These are phyloP conservation scores for Auxenochlorella protothecoides DNA, from an alignment of 139 green algal genomes.

Conservation along the genomic window DNA sequence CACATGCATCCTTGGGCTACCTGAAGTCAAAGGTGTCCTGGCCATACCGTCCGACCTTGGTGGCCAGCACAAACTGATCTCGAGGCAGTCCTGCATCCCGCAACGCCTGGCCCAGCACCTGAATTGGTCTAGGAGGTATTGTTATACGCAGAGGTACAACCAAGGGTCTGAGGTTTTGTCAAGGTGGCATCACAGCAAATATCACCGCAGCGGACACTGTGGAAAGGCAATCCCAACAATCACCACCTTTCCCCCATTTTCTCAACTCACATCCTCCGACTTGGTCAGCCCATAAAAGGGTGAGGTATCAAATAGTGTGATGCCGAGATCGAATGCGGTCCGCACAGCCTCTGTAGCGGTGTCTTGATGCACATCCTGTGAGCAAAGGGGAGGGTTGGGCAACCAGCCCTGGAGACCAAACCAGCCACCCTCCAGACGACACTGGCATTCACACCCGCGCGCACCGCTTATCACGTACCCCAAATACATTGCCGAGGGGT, in stretches of 20 bases:
- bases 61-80: constrained; percentile 69
- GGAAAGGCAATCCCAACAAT: neutral
- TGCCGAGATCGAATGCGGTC: constrained; percentile 64
- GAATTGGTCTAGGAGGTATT: neutral
- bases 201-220: neutral
- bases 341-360: constrained; percentile 59
- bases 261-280: constrained; percentile 58
- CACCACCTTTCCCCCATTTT: neutral
- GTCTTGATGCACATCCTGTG: constrained; percentile 56
- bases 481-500: constrained; percentile 75
- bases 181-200: neutral
- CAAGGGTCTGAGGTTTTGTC: neutral
- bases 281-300: constrained; percentile 82
- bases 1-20: neutral
- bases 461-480: constrained; percentile 20
- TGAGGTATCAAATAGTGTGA: constrained; percentile 96
- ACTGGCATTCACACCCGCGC: neutral
- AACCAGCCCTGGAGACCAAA: neutral
- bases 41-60: constrained; percentile 87
- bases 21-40: constrained; percentile 74
- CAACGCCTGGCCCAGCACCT: constrained; percentile 67
- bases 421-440: neutral
- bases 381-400: neutral
- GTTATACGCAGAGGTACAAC: neutral
- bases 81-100: constrained; percentile 50